phyloP scores from a whole-genome alignment of 305 asterid species.

The Nicotiana rustica region DNA sequence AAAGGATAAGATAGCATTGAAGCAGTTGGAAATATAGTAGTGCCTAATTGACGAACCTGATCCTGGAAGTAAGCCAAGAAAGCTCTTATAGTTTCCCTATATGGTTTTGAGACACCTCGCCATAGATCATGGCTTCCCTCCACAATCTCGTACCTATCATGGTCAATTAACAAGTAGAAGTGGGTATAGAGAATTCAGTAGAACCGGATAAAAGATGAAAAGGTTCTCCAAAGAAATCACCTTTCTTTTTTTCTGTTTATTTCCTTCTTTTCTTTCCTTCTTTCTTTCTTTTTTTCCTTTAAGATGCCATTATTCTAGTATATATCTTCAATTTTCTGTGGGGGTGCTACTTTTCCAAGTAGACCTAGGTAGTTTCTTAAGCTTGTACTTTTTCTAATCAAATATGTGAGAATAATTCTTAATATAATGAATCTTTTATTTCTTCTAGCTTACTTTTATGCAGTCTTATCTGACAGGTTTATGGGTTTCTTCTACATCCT shows the following conservation, averaged over 20 bases:
- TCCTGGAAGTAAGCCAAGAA: constrained; percentile 94
- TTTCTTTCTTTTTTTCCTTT: background rate
- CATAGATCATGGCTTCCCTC: constrained; percentile 91
- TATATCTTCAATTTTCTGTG: background rate
- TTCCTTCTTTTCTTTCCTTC: background rate
- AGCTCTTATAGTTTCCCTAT: constrained; percentile 95
- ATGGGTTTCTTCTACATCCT: constrained; percentile 24
- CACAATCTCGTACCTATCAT: constrained; percentile 84
- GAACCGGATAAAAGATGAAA: constrained; percentile 20
- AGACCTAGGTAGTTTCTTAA: constrained; percentile 1
- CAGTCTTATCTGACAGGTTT: background rate
- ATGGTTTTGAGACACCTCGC: constrained; percentile 93
- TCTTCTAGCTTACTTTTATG: background rate
- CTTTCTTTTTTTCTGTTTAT: background rate
- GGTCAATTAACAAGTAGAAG: constrained; percentile 39
- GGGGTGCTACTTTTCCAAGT: background rate
- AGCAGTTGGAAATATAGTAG: constrained; percentile 17
- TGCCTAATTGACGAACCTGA: constrained; percentile 62
- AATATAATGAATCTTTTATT: background rate
- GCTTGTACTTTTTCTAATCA: background rate
- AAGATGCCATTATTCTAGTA: constrained; percentile 21
- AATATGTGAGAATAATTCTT: constrained; percentile 21
- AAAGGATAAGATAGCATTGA: background rate
- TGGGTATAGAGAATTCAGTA: constrained; percentile 10
- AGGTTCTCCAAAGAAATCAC: background rate